These are phyloP conservation scores for Fonsecaea monophora DNA, from an alignment of 2,329 filamentous ascomycete species.

Conservation along the genomic window DNA sequence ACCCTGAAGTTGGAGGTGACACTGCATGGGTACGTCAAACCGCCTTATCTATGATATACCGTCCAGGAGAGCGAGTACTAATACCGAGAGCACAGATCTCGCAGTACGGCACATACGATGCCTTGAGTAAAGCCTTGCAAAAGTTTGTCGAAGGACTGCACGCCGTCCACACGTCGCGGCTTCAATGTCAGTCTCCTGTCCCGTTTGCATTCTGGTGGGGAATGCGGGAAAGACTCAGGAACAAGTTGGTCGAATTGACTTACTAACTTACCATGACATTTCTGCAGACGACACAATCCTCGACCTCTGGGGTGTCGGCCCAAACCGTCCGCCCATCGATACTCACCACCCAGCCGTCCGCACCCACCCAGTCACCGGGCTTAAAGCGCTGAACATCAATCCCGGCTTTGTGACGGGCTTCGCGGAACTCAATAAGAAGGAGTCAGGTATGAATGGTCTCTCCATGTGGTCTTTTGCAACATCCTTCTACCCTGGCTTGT, in stretches of 20 bases:
- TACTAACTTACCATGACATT: not conserved
- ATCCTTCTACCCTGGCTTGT: not conserved
- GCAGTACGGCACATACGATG: conserved; percentile 40
- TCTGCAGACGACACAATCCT: conserved; percentile 49
- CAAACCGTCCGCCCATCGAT: conserved; percentile 38
- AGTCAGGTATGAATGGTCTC: conserved; percentile 43
- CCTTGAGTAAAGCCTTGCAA: conserved; percentile 36
- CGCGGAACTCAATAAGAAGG: conserved; percentile 57
- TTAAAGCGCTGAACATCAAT: conserved; percentile 40
- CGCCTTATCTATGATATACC: not conserved
- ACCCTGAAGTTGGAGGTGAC: conserved; percentile 39
- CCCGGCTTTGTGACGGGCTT: conserved; percentile 55
- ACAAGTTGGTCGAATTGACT: not conserved
- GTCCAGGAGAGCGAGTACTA: not conserved
- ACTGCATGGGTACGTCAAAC: conserved; percentile 37
- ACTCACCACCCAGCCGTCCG: conserved; percentile 40
- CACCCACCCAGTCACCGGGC: conserved; percentile 40
- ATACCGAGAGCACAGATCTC: conserved; percentile 41
- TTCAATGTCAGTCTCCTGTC: conserved; percentile 45
- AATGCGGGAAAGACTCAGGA: not conserved
- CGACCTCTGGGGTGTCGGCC: conserved; percentile 36
- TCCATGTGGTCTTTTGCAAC: no score
- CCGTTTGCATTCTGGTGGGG: no score
- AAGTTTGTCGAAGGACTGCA: conserved; percentile 38
- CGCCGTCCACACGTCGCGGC: conserved; percentile 38